Conservation (phyloP, 495 filamentous ascomycete genomes). For the Xylaria telfairii region DNA sequence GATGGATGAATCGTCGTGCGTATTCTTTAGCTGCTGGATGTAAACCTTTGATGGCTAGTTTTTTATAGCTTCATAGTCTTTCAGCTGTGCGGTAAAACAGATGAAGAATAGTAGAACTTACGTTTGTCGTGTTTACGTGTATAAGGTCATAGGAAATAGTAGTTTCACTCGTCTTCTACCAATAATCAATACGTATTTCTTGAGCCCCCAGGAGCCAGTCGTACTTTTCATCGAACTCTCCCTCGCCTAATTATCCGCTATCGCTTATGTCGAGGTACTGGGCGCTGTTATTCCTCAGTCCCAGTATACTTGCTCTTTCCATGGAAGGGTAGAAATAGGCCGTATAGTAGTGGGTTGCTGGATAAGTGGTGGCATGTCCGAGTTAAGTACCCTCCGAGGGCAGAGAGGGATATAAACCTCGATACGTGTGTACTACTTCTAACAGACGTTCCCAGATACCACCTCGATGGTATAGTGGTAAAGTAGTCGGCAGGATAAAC, state of each 20-base stretch:
- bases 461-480: not conserved
- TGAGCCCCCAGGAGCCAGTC: not conserved
- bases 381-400: not conserved
- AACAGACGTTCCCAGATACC: not conserved
- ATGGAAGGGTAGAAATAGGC: not conserved
- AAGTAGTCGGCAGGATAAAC: not conserved
- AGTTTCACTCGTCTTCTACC: not conserved
- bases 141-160: not conserved
- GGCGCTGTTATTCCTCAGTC: not conserved
- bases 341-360: not conserved
- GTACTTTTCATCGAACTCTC: not conserved
- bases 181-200: not conserved
- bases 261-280: not conserved
- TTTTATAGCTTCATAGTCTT: not conserved
- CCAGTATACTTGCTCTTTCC: not conserved
- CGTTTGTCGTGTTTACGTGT: too few relatives aligned
- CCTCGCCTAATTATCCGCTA: not conserved
- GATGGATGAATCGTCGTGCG: not conserved
- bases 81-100: not conserved
- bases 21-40: not conserved
- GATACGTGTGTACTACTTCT: not conserved
- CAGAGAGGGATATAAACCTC: not conserved
- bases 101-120: too few relatives aligned
- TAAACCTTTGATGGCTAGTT: not conserved
- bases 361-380: not conserved